Evolutionary conservation across 2,329 filamentous ascomycete species (phyloP), one percentile per base, ranked within the genome.

Genomic region (Penicillium capsulatum): DNA sequence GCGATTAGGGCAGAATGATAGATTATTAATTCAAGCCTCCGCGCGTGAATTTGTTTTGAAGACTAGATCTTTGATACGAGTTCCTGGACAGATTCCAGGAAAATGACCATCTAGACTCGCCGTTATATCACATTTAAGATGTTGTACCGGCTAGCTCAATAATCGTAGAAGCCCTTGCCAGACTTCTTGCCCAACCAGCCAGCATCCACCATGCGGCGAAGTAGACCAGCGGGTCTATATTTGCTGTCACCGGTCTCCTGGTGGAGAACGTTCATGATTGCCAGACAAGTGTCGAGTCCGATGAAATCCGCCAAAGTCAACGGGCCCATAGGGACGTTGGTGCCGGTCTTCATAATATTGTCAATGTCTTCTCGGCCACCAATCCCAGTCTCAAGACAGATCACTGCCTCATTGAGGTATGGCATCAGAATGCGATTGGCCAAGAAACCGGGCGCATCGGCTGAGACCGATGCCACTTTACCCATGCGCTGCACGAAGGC

Each of bases 341-440:
- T 98, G 32, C 92, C 92, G 56, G 96, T 96, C 78, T 95, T 97
- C 92, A 98, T 98, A 57, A 98, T 98, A 50, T 78, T 83, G 61
- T 98, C 92, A 51, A 98, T 98, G 49, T 91, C 86, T 59, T 97
- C 90, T 54, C 86, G 84, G 49, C 80, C 77, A 13, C 92, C 92
- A 0, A 98, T 81, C 3, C 87, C 86, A 0, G 92, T 96, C 70
- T 98, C 92, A 10, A 98, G 74, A 66, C 92, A 98, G 50, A 95
- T 91, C 54, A 98, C 76, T 7, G 94, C 92, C 70, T 98, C 92
- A 64, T 98, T 98, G 72, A 98, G 96, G 64, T 98, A 98, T 0
- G 92, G 92, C 92, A 98, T 98, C 44, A 98, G 72, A 46, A 98
- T 98, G 7, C 92, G 78, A 66, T 98, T 98, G 20, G 92, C 92